A percentile compares a stretch with the other conserved stretches of the same genome.
Conservation (phyloP, 1,139 yeast species). For the Chernovozyma aurita region DNA sequence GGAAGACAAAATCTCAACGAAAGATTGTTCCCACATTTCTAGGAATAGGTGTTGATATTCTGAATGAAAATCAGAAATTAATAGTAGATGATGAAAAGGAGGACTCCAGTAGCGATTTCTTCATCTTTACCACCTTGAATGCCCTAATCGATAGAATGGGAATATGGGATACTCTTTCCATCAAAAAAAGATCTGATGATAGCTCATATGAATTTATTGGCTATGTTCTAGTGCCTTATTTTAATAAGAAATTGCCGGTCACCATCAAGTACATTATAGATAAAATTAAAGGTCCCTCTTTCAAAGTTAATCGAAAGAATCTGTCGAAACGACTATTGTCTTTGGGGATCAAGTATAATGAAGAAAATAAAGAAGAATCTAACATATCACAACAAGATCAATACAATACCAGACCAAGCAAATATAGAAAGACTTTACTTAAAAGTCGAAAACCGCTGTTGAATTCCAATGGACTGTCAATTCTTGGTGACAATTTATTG, state of each 20-base stretch:
- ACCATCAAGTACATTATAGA: constrained; percentile 44
- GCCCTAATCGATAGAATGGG: constrained; percentile 49
- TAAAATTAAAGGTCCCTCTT: constrained; percentile 45
- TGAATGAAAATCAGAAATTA: not conserved
- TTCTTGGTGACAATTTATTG: constrained; percentile 17
- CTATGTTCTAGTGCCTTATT: constrained; percentile 53
- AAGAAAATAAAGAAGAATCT: not conserved
- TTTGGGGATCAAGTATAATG: not conserved
- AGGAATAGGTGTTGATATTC: constrained; percentile 32
- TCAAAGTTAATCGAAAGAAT: constrained; percentile 20
- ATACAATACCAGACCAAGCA: not conserved
- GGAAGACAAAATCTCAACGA: constrained; percentile 12
- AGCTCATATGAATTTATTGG: constrained; percentile 49
- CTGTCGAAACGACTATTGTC: not conserved
- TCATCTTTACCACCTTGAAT: constrained; percentile 27
- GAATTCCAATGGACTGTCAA: not conserved
- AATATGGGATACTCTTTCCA: constrained; percentile 50
- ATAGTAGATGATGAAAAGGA: not conserved
- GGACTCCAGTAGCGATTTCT: not conserved
- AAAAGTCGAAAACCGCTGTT: constrained; percentile 5
- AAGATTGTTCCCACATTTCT: constrained; percentile 39
- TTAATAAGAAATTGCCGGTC: constrained; percentile 43
- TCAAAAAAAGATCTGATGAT: constrained; percentile 23
- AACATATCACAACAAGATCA: not conserved
- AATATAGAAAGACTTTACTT: constrained; percentile 10